Evolutionary conservation across 805 yeast genomes (phyloP), one percentile per base, ranked within the genome.

Genomic region (Monosporozyma servazzii): DNA sequence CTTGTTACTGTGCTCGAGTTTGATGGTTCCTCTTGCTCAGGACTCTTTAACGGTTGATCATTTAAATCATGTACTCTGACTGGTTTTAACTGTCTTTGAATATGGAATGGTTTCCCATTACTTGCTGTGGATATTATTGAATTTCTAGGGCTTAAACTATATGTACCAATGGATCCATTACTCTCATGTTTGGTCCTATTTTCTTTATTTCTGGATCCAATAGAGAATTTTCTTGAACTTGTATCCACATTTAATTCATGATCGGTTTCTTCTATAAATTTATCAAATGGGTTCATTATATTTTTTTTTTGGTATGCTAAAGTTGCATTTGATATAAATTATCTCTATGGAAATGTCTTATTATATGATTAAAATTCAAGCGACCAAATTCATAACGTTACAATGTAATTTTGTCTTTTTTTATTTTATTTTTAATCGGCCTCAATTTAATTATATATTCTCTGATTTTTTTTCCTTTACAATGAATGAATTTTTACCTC

Each of bases 221-320:
- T n/a, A 21, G 51, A 41, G 4, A 51, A 61, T 27, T 53, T 58
- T 46, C 64, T 52, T 1, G 70, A 61, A 23, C 72, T 66, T 2
- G 74, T 71, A 51, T 71, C 75, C 15, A 68, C 60, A 41, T 68
- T 54, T 37, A 70, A 49, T 25, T 58, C 60, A 50, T 57, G 54
- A 48, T 71, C 75, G 15, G 67, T 62, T 42, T 65, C 63, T 49
- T 65, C 64, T 20, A 71, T 69, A 54, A 71, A 71, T 53, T 60
- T 60, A 52, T 71, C 74, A 49, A 71, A 69, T 51, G 65, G 64
- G 50, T 61, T 61, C 63, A 62, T 61, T 30, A 17, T 20, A 15
- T 13, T 41, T 23, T 8, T 18, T 3, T 10, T 4, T 11, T 17
- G 31, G 13, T 3, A 48, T 20, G 27, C 13, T 48, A 18, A 6